Conservation (phyloP, 768 basidiomycete species). For the Suillus variegatus region DNA sequence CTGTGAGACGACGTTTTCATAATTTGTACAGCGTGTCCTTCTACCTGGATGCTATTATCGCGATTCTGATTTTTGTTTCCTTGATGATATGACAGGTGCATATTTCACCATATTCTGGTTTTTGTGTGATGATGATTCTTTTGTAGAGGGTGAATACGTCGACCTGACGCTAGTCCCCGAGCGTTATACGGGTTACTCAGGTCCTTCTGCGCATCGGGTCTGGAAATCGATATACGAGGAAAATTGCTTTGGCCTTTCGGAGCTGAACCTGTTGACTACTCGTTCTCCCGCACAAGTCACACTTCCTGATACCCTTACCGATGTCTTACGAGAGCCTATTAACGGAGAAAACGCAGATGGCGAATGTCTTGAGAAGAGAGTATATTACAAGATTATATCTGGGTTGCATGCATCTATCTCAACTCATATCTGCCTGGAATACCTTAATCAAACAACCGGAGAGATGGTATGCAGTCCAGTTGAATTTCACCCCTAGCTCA, state of each 20-base stretch:
- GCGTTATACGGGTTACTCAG: constrained; percentile 94
- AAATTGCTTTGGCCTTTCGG: constrained; percentile 93
- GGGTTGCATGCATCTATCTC: constrained; percentile 97
- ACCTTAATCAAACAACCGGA: constrained; percentile 88
- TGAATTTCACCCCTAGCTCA: neutral
- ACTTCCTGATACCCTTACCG: constrained; percentile 64
- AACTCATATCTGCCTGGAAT: constrained; percentile 91
- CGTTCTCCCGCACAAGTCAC: constrained; percentile 53
- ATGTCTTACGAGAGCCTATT: constrained; percentile 55
- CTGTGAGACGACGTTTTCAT: constrained; percentile 9
- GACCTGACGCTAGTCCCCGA: constrained; percentile 92
- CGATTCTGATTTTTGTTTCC: constrained; percentile 96
- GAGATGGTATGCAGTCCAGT: constrained; percentile 64
- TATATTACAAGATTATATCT: constrained; percentile 96
- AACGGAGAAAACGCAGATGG: constrained; percentile 36
- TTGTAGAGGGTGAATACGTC: constrained; percentile 89
- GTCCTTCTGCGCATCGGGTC: constrained; percentile 79
- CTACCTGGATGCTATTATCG: constrained; percentile 91
- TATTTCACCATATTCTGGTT: neutral
- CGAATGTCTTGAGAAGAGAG: constrained; percentile 90
- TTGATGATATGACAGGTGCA: constrained; percentile 82
- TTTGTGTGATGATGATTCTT: neutral
- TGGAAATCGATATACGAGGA: constrained; percentile 98
- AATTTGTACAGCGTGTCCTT: constrained; percentile 50
- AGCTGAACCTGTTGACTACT: constrained; percentile 54